Base-by-base conservation (phyloP, 1,139 yeast genomes). In the Suhomyces taliae region DNA sequence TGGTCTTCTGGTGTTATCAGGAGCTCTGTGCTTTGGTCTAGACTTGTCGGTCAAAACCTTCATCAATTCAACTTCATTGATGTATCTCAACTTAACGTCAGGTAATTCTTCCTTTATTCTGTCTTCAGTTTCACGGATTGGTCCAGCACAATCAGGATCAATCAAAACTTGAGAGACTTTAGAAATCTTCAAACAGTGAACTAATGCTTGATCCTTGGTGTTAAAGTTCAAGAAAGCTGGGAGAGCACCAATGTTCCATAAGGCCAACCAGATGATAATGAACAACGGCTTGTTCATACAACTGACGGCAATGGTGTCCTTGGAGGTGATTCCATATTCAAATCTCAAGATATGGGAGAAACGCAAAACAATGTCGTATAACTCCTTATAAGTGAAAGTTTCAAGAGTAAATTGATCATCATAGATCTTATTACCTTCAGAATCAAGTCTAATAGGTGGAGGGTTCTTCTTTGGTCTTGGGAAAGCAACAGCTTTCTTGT, bases 171-270 rank as follows among this genome's bases (percentile, higher is more conserved):
- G 82, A 8, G 73, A 59, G 1, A 87, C 79, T n/a, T 78, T 67
- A 26, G 90, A 86, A 33, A 87, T 80, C 56, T 81, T 81, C 60
- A 91, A 72, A 55, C 96, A 90, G 67, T 93, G 98, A 15, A 84
- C 79, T 55, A 91, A 75, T 0, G 96, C 86, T 49, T 78, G 76
- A 40, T 87, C 93, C 46, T 79, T 75, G 45, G 88, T 77, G 64
- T 90, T 91, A 69, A 84, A 89, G 67, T 91, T 91, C 60, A 91
- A 70, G 57, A 91, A 87, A 1, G 96, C 90, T 0, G 97, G 97
- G 12, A 79, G 67, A 1, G 97, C 97, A 29, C 98, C 97, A 44
- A 91, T 74, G 58, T 90, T 87, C 97, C 97, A 90, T 45, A 88
- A 68, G 0, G 97, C 86, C 52, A 88, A 74, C 96, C 97, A 89